A percentile compares a stretch with the other conserved stretches of the same genome.
phyloP scores from a whole-genome alignment of 768 basidiomycete species.

The Cystobasidium tubakii region DNA sequence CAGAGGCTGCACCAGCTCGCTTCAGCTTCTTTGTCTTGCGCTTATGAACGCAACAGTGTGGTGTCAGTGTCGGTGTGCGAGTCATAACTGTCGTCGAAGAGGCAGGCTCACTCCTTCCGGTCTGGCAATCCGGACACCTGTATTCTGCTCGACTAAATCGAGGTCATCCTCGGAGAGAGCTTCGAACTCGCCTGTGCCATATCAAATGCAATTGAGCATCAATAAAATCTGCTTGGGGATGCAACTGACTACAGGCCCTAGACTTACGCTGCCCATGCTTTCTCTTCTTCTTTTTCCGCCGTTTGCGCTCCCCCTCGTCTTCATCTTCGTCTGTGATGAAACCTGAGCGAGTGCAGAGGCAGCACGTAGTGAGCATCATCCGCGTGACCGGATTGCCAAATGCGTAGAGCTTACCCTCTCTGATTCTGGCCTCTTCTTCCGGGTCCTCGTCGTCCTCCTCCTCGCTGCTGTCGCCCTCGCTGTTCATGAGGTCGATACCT shows the following conservation, averaged over 20 bases:
- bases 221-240: not conserved
- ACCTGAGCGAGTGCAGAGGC: constrained; percentile 5
- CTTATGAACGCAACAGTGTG: constrained; percentile 42
- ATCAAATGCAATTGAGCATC: not conserved
- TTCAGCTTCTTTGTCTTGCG: constrained; percentile 69
- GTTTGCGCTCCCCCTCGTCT: constrained; percentile 1
- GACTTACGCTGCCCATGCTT: constrained; percentile 23
- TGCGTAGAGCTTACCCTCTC: constrained; percentile 34
- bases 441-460: constrained; percentile 36
- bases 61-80: not conserved
- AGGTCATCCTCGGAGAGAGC: constrained; percentile 77
- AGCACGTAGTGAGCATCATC: not conserved
- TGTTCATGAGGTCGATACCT: constrained; percentile 34
- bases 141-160: constrained; percentile 76
- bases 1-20: constrained; percentile 62
- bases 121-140: constrained; percentile 55
- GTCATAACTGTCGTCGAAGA: not conserved
- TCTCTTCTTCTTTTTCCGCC: constrained; percentile 35
- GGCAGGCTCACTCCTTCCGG: constrained; percentile 25
- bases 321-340: constrained; percentile 40
- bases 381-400: not conserved
- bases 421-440: constrained; percentile 29
- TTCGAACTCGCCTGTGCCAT: constrained; percentile 43
- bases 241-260: not conserved
- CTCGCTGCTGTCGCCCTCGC: constrained; percentile 35